phyloP scores from a whole-genome alignment of 2,329 filamentous ascomycete species.

The Aspergillus pseudoviridinutans region DNA sequence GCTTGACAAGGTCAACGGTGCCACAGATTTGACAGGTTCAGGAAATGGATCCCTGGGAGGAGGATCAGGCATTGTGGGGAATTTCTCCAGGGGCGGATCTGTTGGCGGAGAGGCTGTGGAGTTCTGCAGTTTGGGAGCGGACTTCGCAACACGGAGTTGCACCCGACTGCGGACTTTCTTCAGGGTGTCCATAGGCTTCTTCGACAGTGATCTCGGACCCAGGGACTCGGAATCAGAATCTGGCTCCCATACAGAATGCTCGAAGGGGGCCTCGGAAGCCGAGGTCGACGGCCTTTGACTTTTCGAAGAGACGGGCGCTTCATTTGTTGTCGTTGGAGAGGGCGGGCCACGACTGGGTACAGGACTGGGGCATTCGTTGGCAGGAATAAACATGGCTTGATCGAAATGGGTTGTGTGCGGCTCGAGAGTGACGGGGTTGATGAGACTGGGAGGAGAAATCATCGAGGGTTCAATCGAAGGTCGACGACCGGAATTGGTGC shows the following conservation, averaged over 20 bases:
- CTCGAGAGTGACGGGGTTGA: constrained; percentile 38
- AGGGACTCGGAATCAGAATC: constrained; percentile 36
- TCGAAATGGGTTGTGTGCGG: constrained; percentile 38
- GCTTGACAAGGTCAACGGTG: constrained; percentile 17
- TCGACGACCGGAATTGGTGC: constrained; percentile 19
- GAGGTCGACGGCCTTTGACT: constrained; percentile 33
- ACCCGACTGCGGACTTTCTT: constrained; percentile 39
- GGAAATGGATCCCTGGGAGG: constrained; percentile 11
- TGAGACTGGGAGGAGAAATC: constrained; percentile 36
- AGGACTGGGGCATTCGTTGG: constrained; percentile 35
- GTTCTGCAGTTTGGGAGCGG: constrained; percentile 30
- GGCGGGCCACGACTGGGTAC: constrained; percentile 30
- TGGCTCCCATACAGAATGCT: constrained; percentile 40
- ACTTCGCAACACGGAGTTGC: constrained; percentile 37
- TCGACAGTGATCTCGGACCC: constrained; percentile 32
- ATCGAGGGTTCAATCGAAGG: constrained; percentile 35
- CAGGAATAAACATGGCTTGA: constrained; percentile 38
- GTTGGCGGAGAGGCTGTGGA: constrained; percentile 18
- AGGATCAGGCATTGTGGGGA: constrained; percentile 27
- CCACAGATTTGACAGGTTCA: constrained; percentile 13
- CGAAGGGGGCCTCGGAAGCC: constrained; percentile 28
- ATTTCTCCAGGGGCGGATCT: constrained; percentile 19
- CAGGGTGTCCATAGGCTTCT: constrained; percentile 36
- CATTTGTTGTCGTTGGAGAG: constrained; percentile 29
- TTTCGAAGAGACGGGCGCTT: constrained; percentile 22